Evolutionary conservation across 495 filamentous ascomycete species (phyloP).

Genomic region (Podospora comata): DNA sequence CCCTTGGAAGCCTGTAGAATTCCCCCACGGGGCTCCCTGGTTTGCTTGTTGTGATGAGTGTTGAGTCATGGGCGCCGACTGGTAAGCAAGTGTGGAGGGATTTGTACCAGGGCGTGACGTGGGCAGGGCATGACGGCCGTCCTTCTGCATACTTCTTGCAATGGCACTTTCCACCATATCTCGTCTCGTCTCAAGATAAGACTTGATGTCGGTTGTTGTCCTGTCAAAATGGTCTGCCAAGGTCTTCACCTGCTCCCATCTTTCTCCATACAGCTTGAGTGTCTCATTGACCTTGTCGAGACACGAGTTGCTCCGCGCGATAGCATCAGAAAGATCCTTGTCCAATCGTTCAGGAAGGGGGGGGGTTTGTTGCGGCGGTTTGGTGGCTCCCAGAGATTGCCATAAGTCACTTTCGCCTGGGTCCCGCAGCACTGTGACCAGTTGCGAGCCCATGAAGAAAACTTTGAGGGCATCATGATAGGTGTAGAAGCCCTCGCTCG

Average conservation of each 20-base stretch:
- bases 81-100: background rate
- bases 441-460: constrained; percentile 68
- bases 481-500: constrained; percentile 59
- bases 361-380: constrained; percentile 29
- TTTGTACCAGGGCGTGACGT: background rate
- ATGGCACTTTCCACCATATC: background rate
- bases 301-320: constrained; percentile 45
- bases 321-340: constrained; percentile 32
- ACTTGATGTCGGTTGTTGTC: constrained; percentile 25
- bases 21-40: background rate
- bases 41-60: background rate
- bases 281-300: constrained; percentile 44
- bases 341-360: constrained; percentile 38
- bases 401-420: constrained; percentile 39
- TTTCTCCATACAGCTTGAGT: constrained; percentile 47
- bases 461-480: constrained; percentile 70
- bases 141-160: background rate
- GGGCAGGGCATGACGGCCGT: background rate
- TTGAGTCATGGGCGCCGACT: background rate
- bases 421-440: constrained; percentile 61
- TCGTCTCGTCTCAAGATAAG: background rate
- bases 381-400: constrained; percentile 37
- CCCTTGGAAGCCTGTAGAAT: background rate
- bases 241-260: constrained; percentile 48
- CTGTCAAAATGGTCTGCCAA: constrained; percentile 45